Evolutionary conservation across 2,329 filamentous ascomycete species (phyloP).

Genomic region (Apiospora kogelbergensis): DNA sequence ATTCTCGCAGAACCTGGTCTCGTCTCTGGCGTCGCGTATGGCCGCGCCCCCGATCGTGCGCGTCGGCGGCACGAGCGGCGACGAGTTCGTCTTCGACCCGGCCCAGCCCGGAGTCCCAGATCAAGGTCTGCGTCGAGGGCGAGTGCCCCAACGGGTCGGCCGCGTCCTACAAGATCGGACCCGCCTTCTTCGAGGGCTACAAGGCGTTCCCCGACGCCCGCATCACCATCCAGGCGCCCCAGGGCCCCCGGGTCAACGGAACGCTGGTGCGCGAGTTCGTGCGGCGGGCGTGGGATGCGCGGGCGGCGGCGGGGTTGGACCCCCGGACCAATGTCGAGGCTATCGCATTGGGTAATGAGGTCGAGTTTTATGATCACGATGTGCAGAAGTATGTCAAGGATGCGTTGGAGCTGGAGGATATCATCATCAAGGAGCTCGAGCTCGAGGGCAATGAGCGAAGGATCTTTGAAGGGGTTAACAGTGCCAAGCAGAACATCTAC

Average conservation of each 20-base stretch:
- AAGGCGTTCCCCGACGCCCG: constrained; percentile 10
- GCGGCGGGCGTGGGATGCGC: not conserved
- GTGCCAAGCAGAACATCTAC: not conserved
- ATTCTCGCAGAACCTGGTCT: constrained; percentile 14
- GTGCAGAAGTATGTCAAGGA: constrained; percentile 9
- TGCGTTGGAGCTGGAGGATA: constrained; percentile 4
- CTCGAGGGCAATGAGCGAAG: constrained; percentile 7
- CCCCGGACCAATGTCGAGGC: not conserved
- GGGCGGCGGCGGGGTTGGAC: not conserved
- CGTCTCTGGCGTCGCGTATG: constrained; percentile 10
- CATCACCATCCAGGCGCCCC: constrained; percentile 14
- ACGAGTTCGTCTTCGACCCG: constrained; percentile 12
- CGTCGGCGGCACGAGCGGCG: constrained; percentile 17
- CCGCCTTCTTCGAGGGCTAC: constrained; percentile 14
- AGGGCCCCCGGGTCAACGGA: constrained; percentile 1
- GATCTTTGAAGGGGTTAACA: constrained; percentile 14
- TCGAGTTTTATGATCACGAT: constrained; percentile 11
- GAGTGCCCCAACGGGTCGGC: constrained; percentile 12
- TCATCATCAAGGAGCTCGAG: constrained; percentile 11
- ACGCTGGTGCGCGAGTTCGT: constrained; percentile 12
- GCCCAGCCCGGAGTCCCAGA: not conserved
- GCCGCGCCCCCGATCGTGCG: constrained; percentile 8
- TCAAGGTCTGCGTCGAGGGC: constrained; percentile 10
- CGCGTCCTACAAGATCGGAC: constrained; percentile 10
- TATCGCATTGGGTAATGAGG: constrained; percentile 16